phyloP scores from a whole-genome alignment of 805 yeast genomes.

The Ogataea trehaloabstinens region DNA sequence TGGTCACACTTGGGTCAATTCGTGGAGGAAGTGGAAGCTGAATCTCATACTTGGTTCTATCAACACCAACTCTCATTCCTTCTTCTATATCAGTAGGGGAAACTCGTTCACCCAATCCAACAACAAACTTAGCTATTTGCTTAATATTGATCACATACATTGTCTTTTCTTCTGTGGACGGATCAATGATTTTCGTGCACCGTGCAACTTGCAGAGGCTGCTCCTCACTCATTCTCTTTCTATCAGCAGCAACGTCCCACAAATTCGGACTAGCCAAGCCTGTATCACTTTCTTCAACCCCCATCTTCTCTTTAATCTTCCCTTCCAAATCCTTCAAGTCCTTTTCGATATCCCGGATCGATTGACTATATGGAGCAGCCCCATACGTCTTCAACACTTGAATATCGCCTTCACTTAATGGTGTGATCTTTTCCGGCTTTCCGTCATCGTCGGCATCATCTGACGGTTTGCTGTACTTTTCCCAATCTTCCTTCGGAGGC shows the following conservation, averaged over 20 bases:
- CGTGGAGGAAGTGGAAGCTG: conserved; percentile 97
- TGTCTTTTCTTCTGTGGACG: conserved; percentile 69
- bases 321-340: conserved; percentile 83
- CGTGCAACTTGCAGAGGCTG: conserved; percentile 98
- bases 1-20: conserved; percentile 96
- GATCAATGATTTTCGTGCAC: conserved; percentile 91
- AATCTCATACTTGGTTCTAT: conserved; percentile 93
- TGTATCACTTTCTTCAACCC: conserved; percentile 92
- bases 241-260: conserved; percentile 98
- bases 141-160: conserved; percentile 95
- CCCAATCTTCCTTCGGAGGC: conserved; percentile 99
- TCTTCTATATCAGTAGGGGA: conserved; percentile 99
- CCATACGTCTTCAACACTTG: conserved; percentile 97
- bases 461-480: conserved; percentile 86
- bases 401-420: conserved; percentile 93
- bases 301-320: conserved; percentile 90
- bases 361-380: conserved; percentile 89
- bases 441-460: conserved; percentile 56
- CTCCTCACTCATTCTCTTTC: conserved; percentile 87
- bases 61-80: conserved; percentile 99
- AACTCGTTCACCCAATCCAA: conserved; percentile 92
- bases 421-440: conserved; percentile 72
- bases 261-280: conserved; percentile 96
- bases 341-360: conserved; percentile 77
- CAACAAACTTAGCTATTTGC: conserved; percentile 98